Evolutionary conservation across 2,329 filamentous ascomycete species (phyloP), one percentile per base, ranked within the genome.

Genomic region (Aureobasidium sp.): DNA sequence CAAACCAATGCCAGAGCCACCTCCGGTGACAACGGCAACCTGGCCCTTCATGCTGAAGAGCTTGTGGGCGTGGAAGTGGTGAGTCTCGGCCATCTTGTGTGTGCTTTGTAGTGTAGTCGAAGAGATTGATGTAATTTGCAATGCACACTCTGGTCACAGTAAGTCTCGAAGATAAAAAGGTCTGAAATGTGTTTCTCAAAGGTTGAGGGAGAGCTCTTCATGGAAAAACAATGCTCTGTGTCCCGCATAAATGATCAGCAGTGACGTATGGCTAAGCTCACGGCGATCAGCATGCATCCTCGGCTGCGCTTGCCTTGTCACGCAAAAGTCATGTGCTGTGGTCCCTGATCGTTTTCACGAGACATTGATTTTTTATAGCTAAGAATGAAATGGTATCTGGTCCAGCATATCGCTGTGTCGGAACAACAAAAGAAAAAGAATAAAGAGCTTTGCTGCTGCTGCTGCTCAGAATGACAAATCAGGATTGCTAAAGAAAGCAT

Each of bases 1-100:
- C 17, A 88, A 74, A 0, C 86, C 86, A 64, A 88, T 88, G 24
- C 86, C 85, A n/a, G 79, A 78, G 41, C 62, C 59, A 32, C 84
- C 84, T 56, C 85, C 85, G 2, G 85, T 85, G 48, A 86, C 72
- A 0, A 86, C 76, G 61, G 80, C 82, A 37, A 84, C 81, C 69
- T 81, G 81, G 66, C 75, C 76, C 59, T 82, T 78, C 63, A 84
- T 79, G 39, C 76, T 76, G 74, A 84, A 85, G 10, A 85, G 76
- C 67, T 79, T 81, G 64, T 76, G 73, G 7, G 78, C 75, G 64
- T 75, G 73, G 62, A 84, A 81, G 64, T 79, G 76, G 65, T 76
- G 66, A 62, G 76, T 78, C 68, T 72, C 66, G 2, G 75, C 78
- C 78, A 80, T 81, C 59, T n/a, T 59, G 34, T 32, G 5, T 46